Base-by-base conservation (phyloP, 805 yeast species). In the Metschnikowia dekortorum region DNA sequence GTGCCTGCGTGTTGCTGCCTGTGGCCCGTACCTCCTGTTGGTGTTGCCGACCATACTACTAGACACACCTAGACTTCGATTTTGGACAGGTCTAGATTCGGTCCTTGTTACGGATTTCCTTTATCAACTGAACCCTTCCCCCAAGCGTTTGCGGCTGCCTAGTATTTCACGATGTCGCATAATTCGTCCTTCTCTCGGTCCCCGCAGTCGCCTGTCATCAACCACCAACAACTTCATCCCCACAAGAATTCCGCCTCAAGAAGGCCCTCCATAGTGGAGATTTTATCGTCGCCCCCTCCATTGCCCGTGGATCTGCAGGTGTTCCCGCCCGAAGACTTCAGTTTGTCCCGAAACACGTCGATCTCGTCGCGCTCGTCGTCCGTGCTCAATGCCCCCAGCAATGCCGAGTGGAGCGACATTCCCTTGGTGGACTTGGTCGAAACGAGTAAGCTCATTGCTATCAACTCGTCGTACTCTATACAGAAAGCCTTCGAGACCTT, bases 401-500 rank as follows among this genome's bases (percentile, higher is more conserved):
- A 45, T 30, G 33, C 61, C 14, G 89, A 86, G 57, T 89, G 96
- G 95, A 81, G 81, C 60, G 86, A 84, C 53, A 80, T 88, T 22
- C 80, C 78, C 38, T 73, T 94, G 53, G 67, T 78, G 11, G 94
- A 88, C 57, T 75, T 94, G 58, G 84, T 90, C 38, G 95, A 89
- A 67, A 75, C 79, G 40, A 90, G 86, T 56, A 85, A 87, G 64
- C 76, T 94, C 58, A 80, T 91, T 44, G 76, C 83, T 39, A 83
- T 90, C 55, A 79, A 80, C 53, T 81, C 84, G 2, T 69, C 80
- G 6, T 73, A 81, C 34, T 82, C 96, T 3, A 95, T 92, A 22
- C 97, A 92, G 66, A 78, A 82, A 49, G 97, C 98, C 2, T 94
- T 88, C 70, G 89, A 90, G 60, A 83, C 85, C 4, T 75, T 92